Base-by-base conservation (phyloP, 352 stramenopile genomes). In the Stephanocyclus meneghinianus region DNA sequence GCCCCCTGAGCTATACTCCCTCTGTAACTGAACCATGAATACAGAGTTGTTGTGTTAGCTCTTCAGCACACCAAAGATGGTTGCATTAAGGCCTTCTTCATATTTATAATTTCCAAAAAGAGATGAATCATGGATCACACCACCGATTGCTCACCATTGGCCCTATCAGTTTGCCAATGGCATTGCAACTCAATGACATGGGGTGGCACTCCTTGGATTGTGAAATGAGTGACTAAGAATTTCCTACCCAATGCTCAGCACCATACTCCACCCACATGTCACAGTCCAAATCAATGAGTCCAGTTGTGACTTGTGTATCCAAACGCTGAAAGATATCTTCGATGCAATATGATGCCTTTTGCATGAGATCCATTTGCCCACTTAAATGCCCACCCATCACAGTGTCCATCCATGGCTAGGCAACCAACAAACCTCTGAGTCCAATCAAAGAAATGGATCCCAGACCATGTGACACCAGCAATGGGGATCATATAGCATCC, bases 401-500 rank as follows among this genome's bases (percentile, higher is more conserved):
- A 78, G 68, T 32, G 61, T 64, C 71, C 71, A 65, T 29, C 55
- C 63, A 60, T 77, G 18, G 11, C 60, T 13, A 78, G 55, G 44
- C 48, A 26, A 21, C 48, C 47, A 10, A 78, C 21, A 67, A 78
- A 72, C 48, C 59, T 26, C 42, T 72, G 71, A 37, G 63, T 78
- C 71, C 59, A 78, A 10, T 37, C 9, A 35, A 78, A 71, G 29
- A 78, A 66, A 21, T 26, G n/a, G 16, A 76, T 76, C 16, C 53
- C 68, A 35, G 45, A 65, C 37, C 30, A 1, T 5, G 60, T 77
- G 10, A 13, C 59, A 35, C 60, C 60, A 5, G 60, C 70, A 18
- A 76, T 76, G 2, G 68, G 68, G 45, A 76, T 66, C 57, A 77
- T 71, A 45, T 71, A 66, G 45, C 60, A 71, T 10, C 35, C 57